These are phyloP conservation scores for Teratosphaeriaceae sp. DNA, from an alignment of 2,329 filamentous ascomycete genomes.

Conservation along the genomic window DNA sequence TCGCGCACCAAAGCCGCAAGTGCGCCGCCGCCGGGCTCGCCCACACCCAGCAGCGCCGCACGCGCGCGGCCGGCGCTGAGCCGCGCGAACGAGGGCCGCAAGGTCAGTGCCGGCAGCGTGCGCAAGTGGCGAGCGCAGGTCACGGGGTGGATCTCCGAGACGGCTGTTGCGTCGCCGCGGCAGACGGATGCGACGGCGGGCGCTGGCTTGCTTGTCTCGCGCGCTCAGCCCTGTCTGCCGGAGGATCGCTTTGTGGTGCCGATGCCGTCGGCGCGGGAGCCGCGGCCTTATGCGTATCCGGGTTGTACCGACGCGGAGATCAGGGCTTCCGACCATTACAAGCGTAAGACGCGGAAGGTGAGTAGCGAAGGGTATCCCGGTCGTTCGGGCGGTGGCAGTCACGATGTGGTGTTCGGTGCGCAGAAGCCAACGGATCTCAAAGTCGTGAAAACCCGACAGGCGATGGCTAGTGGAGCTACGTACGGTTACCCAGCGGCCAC, in stretches of 20 bases:
- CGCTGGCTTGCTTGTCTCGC: slow-evolving; percentile 3
- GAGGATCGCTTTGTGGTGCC: slow-evolving; percentile 26
- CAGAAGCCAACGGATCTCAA: neutral
- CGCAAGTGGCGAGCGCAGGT: slow-evolving; percentile 11
- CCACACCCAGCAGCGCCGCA: slow-evolving; percentile 13
- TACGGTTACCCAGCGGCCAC: neutral
- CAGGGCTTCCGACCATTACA: slow-evolving; percentile 26
- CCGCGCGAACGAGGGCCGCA: slow-evolving; percentile 22
- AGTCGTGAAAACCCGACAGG: neutral
- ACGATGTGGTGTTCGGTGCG: slow-evolving; percentile 3
- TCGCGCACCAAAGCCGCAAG: too few species aligned
- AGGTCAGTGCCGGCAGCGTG: slow-evolving; percentile 15
- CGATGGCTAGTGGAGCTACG: neutral
- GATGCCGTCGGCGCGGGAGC: slow-evolving; percentile 30
- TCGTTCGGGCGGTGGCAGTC: slow-evolving; percentile 1
- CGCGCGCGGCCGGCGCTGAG: slow-evolving; percentile 13
- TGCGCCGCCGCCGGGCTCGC: slow-evolving; percentile 14
- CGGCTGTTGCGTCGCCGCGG: slow-evolving; percentile 11
- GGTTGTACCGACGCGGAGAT: slow-evolving; percentile 25
- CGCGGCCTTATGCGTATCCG: slow-evolving; percentile 27
- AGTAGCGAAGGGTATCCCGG: slow-evolving; percentile 21
- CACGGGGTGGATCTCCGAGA: slow-evolving; percentile 17
- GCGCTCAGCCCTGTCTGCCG: neutral
- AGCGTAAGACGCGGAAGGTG: slow-evolving; percentile 19
- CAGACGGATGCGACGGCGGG: slow-evolving; percentile 8